A percentile compares a stretch with the other conserved stretches of the same genome.
Conservation (phyloP, 305 asterid species). For the Vinca major region DNA sequence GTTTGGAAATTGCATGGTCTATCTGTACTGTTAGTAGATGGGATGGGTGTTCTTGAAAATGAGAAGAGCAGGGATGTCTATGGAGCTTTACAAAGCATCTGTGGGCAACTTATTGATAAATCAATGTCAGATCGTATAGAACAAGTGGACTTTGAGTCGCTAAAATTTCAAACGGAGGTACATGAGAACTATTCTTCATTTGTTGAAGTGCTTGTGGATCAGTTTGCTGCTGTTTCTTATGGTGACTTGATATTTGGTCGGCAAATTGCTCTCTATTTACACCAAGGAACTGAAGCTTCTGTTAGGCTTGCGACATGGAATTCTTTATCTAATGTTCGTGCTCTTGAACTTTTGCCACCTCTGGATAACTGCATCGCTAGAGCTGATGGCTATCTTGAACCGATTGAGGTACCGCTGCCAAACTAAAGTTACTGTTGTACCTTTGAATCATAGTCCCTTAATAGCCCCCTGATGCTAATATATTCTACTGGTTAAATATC, state of each 20-base stretch:
- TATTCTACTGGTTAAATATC: too few relatives aligned
- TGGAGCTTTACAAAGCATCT: conserved; percentile 58
- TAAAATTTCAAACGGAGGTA: conserved; percentile 52
- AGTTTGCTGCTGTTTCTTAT: conserved; percentile 85
- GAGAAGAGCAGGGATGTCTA: conserved; percentile 65
- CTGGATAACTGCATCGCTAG: conserved; percentile 40
- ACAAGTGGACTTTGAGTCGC: conserved; percentile 14
- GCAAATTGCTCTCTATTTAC: conserved; percentile 72
- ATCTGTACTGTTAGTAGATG: conserved; percentile 56
- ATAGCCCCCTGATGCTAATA: too few relatives aligned
- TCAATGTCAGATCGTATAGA: conserved; percentile 5
- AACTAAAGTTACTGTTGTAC: too few relatives aligned
- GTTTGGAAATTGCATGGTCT: conserved; percentile 88
- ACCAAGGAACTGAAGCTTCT: conserved; percentile 64
- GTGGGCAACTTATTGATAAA: conserved; percentile 50
- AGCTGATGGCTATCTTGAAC: conserved; percentile 74
- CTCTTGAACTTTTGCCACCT: conserved; percentile 78
- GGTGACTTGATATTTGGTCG: conserved; percentile 76
- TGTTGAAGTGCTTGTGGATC: conserved; percentile 73
- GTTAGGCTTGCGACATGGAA: conserved; percentile 75
- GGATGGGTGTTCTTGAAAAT: conserved; percentile 63
- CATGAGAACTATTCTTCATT: conserved; percentile 71
- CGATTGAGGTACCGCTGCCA: conserved; percentile 93
- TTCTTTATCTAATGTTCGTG: conserved; percentile 59
- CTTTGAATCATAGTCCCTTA: too few relatives aligned